Evolutionary conservation across 176 grass and related monocot genomes (phyloP).

Genomic region (Oryza nivara): DNA sequence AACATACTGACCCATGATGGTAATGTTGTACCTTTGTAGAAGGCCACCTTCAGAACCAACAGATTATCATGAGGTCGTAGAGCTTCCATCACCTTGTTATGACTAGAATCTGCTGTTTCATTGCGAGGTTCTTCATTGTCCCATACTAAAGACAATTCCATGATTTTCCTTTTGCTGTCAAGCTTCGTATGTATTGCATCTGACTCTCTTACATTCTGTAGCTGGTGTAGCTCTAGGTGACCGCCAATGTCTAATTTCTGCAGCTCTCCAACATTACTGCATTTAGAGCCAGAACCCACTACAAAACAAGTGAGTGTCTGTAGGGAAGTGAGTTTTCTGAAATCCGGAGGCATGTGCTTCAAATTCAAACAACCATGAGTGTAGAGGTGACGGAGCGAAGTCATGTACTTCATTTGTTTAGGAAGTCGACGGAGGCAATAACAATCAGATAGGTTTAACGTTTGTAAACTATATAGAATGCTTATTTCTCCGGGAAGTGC

Average conservation of each 20-base stretch:
- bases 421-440: rapidly evolving
- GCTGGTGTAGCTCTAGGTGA: background rate
- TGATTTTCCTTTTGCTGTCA: background rate
- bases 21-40: background rate
- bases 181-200: background rate
- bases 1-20: background rate
- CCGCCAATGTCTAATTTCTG: background rate
- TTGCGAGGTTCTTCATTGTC: background rate
- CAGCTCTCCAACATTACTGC: background rate
- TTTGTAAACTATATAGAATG: background rate
- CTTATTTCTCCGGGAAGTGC: background rate
- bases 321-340: background rate
- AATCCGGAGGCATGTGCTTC: background rate
- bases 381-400: background rate
- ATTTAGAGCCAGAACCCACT: background rate
- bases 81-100: background rate
- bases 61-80: background rate
- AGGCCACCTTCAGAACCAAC: background rate
- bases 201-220: background rate
- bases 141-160: background rate
- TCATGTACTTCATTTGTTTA: background rate
- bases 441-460: background rate
- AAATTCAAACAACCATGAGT: rapidly evolving
- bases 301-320: background rate
- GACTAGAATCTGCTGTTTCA: background rate